Conservation (phyloP, 257 asterid species). For the Handroanthus guayacan region DNA sequence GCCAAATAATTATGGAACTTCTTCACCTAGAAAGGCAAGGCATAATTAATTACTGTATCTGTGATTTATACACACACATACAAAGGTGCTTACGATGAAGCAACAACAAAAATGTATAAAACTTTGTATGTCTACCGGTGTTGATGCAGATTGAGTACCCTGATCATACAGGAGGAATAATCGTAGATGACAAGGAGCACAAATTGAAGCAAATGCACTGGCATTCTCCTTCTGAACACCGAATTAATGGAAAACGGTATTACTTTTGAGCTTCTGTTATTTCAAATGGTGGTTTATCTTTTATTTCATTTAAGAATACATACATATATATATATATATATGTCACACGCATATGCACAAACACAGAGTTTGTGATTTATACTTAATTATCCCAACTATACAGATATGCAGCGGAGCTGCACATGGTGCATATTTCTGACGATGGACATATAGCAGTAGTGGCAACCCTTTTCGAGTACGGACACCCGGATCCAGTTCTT, state of each 20-base stretch:
- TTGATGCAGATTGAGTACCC: slow-evolving; percentile 75
- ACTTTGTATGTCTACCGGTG: not conserved
- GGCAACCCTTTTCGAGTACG: slow-evolving; percentile 54
- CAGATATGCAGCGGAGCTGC: slow-evolving; percentile 80
- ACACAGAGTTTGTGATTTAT: not conserved
- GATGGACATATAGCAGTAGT: slow-evolving; percentile 54
- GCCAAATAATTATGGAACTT: too few species aligned
- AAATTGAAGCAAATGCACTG: slow-evolving; percentile 74
- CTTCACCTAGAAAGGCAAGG: too few species aligned
- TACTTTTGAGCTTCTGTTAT: not conserved
- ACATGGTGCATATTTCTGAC: slow-evolving; percentile 65
- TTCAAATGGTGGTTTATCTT: too few species aligned
- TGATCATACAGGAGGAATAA: slow-evolving; percentile 55
- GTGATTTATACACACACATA: too few species aligned
- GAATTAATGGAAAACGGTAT: slow-evolving; percentile 57
- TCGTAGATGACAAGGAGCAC: slow-evolving; percentile 54
- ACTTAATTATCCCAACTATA: not conserved
- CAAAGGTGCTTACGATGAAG: not conserved
- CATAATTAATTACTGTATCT: too few species aligned
- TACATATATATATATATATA: not conserved
- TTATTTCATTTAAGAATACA: not conserved
- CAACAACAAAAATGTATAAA: not conserved
- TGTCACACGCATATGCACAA: too few species aligned
- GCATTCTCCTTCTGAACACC: slow-evolving; percentile 78
- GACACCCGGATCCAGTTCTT: slow-evolving; percentile 67